phyloP scores from a whole-genome alignment of 768 basidiomycete species.

The Trametopsis cervina region DNA sequence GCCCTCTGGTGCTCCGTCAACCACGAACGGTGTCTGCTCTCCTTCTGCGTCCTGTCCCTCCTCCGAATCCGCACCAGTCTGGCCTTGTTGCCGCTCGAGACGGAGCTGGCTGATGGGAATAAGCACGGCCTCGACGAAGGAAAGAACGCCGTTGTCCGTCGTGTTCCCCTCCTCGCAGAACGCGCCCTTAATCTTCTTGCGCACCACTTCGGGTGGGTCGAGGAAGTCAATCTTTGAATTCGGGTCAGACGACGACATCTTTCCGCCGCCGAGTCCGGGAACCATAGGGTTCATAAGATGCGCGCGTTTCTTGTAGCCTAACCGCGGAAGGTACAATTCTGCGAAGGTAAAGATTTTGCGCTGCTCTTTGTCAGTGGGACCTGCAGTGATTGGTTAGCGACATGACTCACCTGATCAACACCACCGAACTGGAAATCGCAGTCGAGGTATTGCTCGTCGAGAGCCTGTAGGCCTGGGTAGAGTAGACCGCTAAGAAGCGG shows the following conservation, averaged over 20 bases:
- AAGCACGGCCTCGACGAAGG: constrained; percentile 81
- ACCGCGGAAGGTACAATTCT: constrained; percentile 86
- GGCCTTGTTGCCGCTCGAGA: constrained; percentile 46
- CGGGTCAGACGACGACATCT: constrained; percentile 98
- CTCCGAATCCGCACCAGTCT: constrained; percentile 32
- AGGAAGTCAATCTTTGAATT: constrained; percentile 99
- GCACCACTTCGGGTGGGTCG: constrained; percentile 75
- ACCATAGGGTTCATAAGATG: constrained; percentile 99
- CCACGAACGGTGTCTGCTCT: constrained; percentile 56
- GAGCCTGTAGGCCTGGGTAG: constrained; percentile 94
- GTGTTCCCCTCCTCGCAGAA: constrained; percentile 93
- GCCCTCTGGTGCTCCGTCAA: constrained; percentile 67
- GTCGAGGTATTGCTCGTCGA: constrained; percentile 95
- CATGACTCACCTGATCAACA: constrained; percentile 75
- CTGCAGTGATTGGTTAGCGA: not conserved
- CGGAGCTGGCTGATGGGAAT: constrained; percentile 81
- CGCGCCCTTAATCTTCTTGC: constrained; percentile 85
- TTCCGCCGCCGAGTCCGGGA: constrained; percentile 87
- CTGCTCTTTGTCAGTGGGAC: constrained; percentile 31
- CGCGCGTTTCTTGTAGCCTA: constrained; percentile 91
- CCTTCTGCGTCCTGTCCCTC: constrained; percentile 40
- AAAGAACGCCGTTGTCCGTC: constrained; percentile 81
- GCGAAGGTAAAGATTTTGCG: constrained; percentile 99
- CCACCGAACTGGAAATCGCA: constrained; percentile 99
- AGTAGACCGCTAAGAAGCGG: constrained; percentile 86